A percentile compares a stretch with the other conserved stretches of the same genome.
Evolutionary conservation across 257 asterid genomes (phyloP).

Genomic region (Marsdenia floribunda): DNA sequence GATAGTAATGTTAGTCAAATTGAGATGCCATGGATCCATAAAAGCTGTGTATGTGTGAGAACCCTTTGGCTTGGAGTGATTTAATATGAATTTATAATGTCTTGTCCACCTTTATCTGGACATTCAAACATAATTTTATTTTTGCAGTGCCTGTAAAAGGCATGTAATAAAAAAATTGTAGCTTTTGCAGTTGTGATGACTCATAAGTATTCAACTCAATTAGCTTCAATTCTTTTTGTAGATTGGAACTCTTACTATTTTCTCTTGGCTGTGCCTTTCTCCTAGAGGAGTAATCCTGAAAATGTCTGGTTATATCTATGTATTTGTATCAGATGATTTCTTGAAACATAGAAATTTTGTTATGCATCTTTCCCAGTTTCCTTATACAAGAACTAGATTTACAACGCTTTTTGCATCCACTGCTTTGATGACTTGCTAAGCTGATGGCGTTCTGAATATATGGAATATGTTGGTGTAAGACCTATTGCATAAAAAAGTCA

Average conservation of each 20-base stretch:
- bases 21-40: background rate
- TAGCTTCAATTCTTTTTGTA: background rate
- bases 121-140: background rate
- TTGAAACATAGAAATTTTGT: background rate
- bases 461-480: background rate
- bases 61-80: background rate
- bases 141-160: background rate
- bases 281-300: background rate
- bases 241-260: background rate
- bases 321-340: background rate
- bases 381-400: background rate
- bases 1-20: background rate
- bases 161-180: background rate
- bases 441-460: background rate
- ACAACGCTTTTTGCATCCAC: background rate
- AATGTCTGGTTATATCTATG: background rate
- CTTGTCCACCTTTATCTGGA: background rate
- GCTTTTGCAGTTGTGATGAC: background rate
- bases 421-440: no score
- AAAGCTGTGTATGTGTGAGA: background rate
- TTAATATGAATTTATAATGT: background rate
- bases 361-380: background rate
- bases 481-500: background rate
- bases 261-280: background rate
- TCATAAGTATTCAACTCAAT: background rate